Conservation (phyloP, 1,139 yeast species). For the Blastobotrys aristatus region DNA sequence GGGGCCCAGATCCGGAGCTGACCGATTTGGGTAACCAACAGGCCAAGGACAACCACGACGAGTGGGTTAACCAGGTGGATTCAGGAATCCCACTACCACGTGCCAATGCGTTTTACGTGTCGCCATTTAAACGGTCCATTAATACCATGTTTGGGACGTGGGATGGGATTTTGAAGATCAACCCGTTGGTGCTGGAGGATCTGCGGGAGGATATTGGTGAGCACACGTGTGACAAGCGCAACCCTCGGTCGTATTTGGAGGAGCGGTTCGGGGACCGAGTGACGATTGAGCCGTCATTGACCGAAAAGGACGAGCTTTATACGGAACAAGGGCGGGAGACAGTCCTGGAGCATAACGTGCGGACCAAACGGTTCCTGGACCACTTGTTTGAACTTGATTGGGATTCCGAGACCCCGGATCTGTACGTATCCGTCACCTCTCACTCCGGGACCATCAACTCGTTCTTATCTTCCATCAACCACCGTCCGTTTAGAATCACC, state of each 20-base stretch:
- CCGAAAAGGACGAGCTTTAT: constrained; percentile 47
- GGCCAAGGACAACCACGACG: constrained; percentile 41
- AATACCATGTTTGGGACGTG: constrained; percentile 57
- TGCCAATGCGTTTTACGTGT: constrained; percentile 44
- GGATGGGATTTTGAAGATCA: constrained; percentile 38
- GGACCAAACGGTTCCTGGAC: constrained; percentile 49
- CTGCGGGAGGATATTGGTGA: constrained; percentile 64
- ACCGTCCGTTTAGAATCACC: constrained; percentile 51
- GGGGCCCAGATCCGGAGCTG: constrained; percentile 61
- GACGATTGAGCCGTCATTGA: constrained; percentile 42
- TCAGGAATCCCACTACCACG: constrained; percentile 52
- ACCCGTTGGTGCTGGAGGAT: constrained; percentile 48
- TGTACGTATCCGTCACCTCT: constrained; percentile 49
- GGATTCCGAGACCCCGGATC: constrained; percentile 31
- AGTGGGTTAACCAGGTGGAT: constrained; percentile 42
- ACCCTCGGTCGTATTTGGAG: constrained; percentile 39
- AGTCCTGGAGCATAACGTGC: constrained; percentile 44
- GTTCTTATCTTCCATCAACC: constrained; percentile 49
- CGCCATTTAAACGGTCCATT: constrained; percentile 62
- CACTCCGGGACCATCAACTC: constrained; percentile 60
- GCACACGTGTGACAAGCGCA: constrained; percentile 63
- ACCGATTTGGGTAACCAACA: constrained; percentile 56
- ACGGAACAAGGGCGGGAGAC: constrained; percentile 43
- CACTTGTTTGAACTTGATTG: constrained; percentile 36
- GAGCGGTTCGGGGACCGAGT: constrained; percentile 35